Percentiles rank a stretch among this genome's conserved stretches.
These are phyloP conservation scores for Avena sativa DNA, from an alignment of 176 grass and related monocot genomes.

Conservation along the genomic window DNA sequence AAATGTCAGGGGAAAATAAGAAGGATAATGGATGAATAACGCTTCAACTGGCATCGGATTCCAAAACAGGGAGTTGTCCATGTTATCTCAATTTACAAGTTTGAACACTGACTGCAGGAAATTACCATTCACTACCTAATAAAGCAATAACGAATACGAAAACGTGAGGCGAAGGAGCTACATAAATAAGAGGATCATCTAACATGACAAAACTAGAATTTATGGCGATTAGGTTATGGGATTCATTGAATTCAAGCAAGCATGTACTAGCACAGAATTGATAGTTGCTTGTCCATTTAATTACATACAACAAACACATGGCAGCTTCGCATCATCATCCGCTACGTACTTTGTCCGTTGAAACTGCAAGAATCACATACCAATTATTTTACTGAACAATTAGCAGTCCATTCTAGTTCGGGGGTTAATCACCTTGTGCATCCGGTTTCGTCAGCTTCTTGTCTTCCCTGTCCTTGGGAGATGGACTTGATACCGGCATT, in stretches of 20 bases:
- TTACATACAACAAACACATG: conserved; percentile 28
- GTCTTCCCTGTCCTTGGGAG: conserved; percentile 44
- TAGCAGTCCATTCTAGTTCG: not conserved
- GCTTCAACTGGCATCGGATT: not conserved
- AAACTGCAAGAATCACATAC: conserved; percentile 35
- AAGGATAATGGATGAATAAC: not conserved
- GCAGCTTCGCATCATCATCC: not conserved
- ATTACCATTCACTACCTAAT: conserved; percentile 11
- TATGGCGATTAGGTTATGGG: conserved; percentile 40
- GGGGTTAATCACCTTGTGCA: conserved; percentile 35
- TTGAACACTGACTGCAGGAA: not conserved
- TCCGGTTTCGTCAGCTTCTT: conserved; percentile 34
- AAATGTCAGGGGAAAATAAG: not conserved
- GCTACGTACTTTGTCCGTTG: not conserved
- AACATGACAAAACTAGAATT: conserved; percentile 44
- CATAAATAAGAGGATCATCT: conserved; percentile 28
- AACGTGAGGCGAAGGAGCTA: conserved; percentile 10
- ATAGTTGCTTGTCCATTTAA: not conserved
- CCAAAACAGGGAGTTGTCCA: no score
- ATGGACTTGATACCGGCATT: conserved; percentile 27
- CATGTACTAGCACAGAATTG: not conserved
- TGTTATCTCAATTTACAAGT: conserved; percentile 24
- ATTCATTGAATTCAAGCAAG: not conserved
- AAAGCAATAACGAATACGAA: conserved; percentile 25
- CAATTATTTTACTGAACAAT: conserved; percentile 22